Evolutionary conservation across 768 basidiomycete genomes (phyloP).

Genomic region (Tylopilus intermedius): DNA sequence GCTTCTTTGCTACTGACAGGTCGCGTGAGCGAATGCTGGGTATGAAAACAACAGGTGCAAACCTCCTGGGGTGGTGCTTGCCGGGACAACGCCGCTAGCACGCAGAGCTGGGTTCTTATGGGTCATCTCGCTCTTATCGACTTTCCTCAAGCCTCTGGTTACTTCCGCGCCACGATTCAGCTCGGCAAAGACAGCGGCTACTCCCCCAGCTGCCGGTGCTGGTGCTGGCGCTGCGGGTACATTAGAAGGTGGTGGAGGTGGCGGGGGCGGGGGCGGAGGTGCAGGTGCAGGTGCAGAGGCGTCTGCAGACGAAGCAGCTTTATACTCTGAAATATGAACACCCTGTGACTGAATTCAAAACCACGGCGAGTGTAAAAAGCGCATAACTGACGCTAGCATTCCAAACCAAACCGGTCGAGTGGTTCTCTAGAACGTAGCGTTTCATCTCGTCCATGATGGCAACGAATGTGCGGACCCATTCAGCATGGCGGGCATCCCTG

Average conservation of each 20-base stretch:
- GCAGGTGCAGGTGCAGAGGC: constrained; percentile 39
- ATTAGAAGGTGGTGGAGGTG: constrained; percentile 46
- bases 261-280: constrained; percentile 50
- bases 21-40: neutral
- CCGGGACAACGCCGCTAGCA: constrained; percentile 47
- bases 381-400: constrained; percentile 61
- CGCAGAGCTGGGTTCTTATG: constrained; percentile 95
- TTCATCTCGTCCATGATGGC: constrained; percentile 71
- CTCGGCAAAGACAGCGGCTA: constrained; percentile 82
- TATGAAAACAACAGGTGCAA: constrained; percentile 20
- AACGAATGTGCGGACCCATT: constrained; percentile 78
- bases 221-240: constrained; percentile 33
- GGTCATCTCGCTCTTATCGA: constrained; percentile 95
- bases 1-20: constrained; percentile 49
- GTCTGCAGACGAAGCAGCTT: constrained; percentile 30
- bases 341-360: constrained; percentile 39
- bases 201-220: constrained; percentile 48
- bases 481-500: constrained; percentile 81
- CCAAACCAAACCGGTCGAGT: constrained; percentile 86
- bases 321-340: constrained; percentile 51
- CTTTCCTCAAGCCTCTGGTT: constrained; percentile 87
- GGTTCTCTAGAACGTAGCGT: constrained; percentile 78
- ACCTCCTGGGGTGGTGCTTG: constrained; percentile 32
- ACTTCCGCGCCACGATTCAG: constrained; percentile 87
- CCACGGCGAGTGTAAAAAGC: neutral